A percentile compares a stretch with the other conserved stretches of the same genome.
phyloP scores from a whole-genome alignment of 345 rosid species.

The Arabidopsis thaliana region DNA sequence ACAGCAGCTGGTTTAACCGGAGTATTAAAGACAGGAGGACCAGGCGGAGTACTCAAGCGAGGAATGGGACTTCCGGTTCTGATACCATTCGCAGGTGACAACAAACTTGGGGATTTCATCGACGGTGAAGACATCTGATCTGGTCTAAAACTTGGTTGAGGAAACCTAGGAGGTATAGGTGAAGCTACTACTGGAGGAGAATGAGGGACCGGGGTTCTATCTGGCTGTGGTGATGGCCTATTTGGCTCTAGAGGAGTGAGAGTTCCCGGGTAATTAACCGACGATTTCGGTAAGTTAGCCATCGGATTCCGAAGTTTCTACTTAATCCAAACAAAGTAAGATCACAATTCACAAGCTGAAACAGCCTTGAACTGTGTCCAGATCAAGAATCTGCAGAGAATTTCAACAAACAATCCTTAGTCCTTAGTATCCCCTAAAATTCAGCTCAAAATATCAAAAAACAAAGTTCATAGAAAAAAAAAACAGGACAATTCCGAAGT shows the following conservation, averaged over 20 bases:
- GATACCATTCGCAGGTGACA: constrained; percentile 70
- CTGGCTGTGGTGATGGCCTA: constrained; percentile 51
- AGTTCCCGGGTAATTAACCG: constrained; percentile 55
- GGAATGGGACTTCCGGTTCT: constrained; percentile 70
- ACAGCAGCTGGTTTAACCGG: constrained; percentile 96
- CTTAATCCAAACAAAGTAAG: constrained; percentile 25
- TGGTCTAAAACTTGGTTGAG: constrained; percentile 62
- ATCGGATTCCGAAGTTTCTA: constrained; percentile 48
- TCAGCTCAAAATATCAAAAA: constrained; percentile 36
- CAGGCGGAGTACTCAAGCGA: constrained; percentile 91
- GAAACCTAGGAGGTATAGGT: constrained; percentile 67
- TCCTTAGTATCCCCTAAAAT: not conserved
- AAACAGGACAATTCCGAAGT: not conserved
- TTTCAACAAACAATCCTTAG: constrained; percentile 19
- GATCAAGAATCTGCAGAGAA: constrained; percentile 36
- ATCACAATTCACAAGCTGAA: constrained; percentile 34
- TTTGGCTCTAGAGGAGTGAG: constrained; percentile 52
- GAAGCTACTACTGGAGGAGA: constrained; percentile 54
- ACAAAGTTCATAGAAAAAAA: not conserved
- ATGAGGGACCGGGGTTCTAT: constrained; percentile 49
- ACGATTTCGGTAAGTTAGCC: constrained; percentile 68
- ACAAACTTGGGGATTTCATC: constrained; percentile 51
- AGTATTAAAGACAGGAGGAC: constrained; percentile 86
- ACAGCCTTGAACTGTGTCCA: constrained; percentile 7
- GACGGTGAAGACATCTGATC: constrained; percentile 69